phyloP scores from a whole-genome alignment of 768 basidiomycete genomes.

The Pisolithus microcarpus region DNA sequence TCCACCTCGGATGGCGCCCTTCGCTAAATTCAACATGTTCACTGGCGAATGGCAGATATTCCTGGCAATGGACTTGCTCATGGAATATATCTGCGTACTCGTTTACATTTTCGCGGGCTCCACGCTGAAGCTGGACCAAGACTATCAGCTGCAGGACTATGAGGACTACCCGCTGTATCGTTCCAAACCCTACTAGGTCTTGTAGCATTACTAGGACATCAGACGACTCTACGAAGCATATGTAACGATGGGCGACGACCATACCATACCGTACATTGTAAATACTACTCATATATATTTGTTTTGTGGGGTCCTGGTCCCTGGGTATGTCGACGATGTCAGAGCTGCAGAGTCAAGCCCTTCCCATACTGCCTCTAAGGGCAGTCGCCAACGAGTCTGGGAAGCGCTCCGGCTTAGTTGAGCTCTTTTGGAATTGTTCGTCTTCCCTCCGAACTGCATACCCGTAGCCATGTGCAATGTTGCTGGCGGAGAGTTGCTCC shows the following conservation, averaged over 20 bases:
- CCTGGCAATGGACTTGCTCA: conserved; percentile 50
- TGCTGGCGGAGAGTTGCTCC: conserved; percentile 50
- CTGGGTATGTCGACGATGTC: conserved; percentile 32
- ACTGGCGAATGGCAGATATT: conserved; percentile 54
- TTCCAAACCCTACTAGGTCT: conserved; percentile 4
- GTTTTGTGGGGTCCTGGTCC: not conserved
- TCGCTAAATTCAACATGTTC: conserved; percentile 48
- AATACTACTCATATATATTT: not conserved
- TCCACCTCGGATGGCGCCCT: conserved; percentile 24
- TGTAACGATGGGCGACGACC: not conserved
- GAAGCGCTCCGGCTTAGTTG: conserved; percentile 80
- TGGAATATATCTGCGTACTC: conserved; percentile 47
- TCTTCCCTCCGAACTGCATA: conserved; percentile 46
- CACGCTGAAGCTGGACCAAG: conserved; percentile 24
- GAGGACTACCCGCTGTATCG: conserved; percentile 32
- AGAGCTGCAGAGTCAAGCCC: conserved; percentile 73
- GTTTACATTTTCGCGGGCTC: conserved; percentile 35
- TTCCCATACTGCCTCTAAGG: conserved; percentile 36
- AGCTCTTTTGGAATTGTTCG: conserved; percentile 32
- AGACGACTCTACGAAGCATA: not conserved
- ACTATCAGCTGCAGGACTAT: conserved; percentile 18
- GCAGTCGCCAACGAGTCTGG: conserved; percentile 34
- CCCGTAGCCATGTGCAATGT: conserved; percentile 38
- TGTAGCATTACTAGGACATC: not conserved
- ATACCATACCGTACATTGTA: not conserved